Evolutionary conservation across 805 yeast species (phyloP), one percentile per base, ranked within the genome.

Genomic region (Kodamaea sagamina): DNA sequence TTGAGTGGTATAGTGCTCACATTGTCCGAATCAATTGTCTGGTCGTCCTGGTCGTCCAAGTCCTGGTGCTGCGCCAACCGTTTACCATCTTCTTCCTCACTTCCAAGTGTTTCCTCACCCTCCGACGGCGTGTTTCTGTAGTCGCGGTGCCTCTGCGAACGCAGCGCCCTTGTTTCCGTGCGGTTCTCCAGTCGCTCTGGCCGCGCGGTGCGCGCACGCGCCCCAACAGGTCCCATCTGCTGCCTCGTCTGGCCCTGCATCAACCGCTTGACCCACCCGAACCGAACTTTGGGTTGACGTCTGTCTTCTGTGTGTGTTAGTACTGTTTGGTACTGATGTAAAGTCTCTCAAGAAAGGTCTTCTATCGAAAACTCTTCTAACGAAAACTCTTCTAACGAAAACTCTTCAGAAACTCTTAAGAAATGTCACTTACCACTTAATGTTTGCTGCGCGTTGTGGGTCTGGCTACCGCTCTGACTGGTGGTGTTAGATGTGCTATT

Each of bases 1-100:
- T 74, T 65, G 26, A 77, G 59, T 1, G 81, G 81, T 25, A 61
- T 67, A 3, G 80, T 77, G 47, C 78, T 72, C 37, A 69, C 59
- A 46, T 75, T 75, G 47, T 71, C 75, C 4, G 60, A 53, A 25
- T 49, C 47, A 15, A 53, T 47, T 15, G 60, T 59, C 17, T 46
- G 41, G 21, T 47, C 52, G 32, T 55, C 62, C 41, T 42, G 46
- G 18, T 32, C 55, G 39, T 46, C 47, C 41, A 37, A 28, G 4
- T 7, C 39, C 36, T 12, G 46, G 49, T 15, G 10, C 15, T 45
- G 43, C 48, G 54, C 26, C 56, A 49, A 34, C 31, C 42, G 28
- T 39, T 31, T 12, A 47, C 53, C 26, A n/a, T 44, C 44, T 46
- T 55, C 43, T 42, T 24, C 18, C 27, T 22, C 36, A 40, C 29